Base-by-base conservation (phyloP, 148 eudicot genomes). In the Camellia sinensis region DNA sequence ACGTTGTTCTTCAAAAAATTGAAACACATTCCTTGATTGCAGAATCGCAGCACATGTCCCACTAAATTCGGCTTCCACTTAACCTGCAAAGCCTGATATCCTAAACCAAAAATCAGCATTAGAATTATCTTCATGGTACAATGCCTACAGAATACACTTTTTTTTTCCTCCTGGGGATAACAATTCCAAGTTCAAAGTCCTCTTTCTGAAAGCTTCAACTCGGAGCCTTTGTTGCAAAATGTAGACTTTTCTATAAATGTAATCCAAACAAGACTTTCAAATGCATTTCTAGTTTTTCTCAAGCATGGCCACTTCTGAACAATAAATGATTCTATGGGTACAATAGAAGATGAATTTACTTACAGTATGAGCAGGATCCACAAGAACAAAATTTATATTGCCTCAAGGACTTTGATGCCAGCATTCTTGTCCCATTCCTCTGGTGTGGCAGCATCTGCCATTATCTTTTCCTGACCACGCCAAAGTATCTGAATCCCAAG, bases 401-500 rank as follows among this genome's bases (percentile, higher is more conserved):
- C 87, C 85, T 90, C 92, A 78, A 87, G 78, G 50, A 82, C 86
- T 84, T 79, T 90, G 62, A 92, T 86, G 73, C 93, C 94, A 82
- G 97, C 93, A 76, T 60, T 83, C 79, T 87, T 87, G 87, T 91
- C 94, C 95, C 97, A 91, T 8, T 83, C 89, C 80, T 94, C 95
- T 37, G 93, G 98, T 61, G 94, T 80, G 52, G 92, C 87, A 79
- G 88, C 92, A 83, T 85, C 91, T 72, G 88, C 82, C 94, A 91
- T 91, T 63, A 93, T 74, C 83, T 91, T 87, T 75, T 94, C 95
- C 85, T 90, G 93, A 57, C 96, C 94, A 80, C 91, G 91, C 92
- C 91, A 87, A 80, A 95, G 92, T 78, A 95, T 87, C 98, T 95
- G 85, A 83, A 84, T 12, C 53, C 73, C 80, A 84, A 82, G n/a